These are phyloP conservation scores for Tremella fuciformis DNA, from an alignment of 768 basidiomycete genomes.

Conservation along the genomic window DNA sequence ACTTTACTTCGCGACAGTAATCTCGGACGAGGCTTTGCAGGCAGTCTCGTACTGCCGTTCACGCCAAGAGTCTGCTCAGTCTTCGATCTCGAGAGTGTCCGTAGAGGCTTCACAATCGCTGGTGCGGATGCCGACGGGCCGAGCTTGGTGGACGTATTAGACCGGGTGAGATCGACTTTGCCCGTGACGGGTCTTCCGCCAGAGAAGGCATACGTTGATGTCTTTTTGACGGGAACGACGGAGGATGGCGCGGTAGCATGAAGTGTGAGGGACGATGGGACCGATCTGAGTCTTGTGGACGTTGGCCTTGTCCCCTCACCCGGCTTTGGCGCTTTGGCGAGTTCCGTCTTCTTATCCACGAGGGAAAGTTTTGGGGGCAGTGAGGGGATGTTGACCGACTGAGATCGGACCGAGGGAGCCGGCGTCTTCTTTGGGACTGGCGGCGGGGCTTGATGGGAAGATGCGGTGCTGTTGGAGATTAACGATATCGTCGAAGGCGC, in stretches of 20 bases:
- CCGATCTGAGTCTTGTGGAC: conserved; percentile 1
- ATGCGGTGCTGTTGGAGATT: not conserved
- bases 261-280: not conserved
- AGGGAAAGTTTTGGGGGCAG: not conserved
- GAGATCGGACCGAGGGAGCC: not conserved
- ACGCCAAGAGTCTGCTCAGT: no score
- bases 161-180: conserved; percentile 3
- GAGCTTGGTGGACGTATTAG: not conserved
- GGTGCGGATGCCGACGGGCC: no score
- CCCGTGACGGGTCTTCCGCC: conserved; percentile 3
- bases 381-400: conserved; percentile 1
- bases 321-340: not conserved
- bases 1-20: not conserved
- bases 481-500: not conserved
- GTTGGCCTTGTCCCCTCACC: not conserved
- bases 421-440: no score
- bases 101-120: no score
- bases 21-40: no score
- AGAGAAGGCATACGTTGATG: conserved; percentile 1
- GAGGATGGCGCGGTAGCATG: not conserved
- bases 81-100: no score
- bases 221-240: not conserved
- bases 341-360: not conserved
- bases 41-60: no score
- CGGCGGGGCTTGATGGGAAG: not conserved